These are phyloP conservation scores for Plasmodium gonderi DNA, from an alignment of 169 alveolate genomes.

Conservation along the genomic window DNA sequence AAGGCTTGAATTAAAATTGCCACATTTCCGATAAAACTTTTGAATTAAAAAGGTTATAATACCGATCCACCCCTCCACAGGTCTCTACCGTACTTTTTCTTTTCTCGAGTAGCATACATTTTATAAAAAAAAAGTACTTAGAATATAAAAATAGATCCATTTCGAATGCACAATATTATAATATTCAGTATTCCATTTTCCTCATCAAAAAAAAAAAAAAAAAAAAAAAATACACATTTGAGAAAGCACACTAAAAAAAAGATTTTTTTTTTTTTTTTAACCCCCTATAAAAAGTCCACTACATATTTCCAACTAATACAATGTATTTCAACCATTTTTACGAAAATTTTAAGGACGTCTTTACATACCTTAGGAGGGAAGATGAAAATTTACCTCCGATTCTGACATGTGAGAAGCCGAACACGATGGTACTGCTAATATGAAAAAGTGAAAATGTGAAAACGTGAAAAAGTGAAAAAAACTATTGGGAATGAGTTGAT, in stretches of 20 bases:
- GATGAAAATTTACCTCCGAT: conserved; percentile 13
- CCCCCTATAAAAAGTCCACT: neutral
- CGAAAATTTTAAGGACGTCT: conserved; percentile 55
- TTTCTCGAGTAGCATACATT: no score
- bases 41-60: neutral
- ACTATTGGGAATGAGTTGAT: neutral
- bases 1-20: neutral
- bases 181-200: no score
- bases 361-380: conserved; percentile 42
- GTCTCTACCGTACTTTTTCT: neutral
- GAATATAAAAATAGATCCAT: no score
- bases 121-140: no score
- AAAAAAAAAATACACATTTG: neutral
- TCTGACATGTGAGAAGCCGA: conserved; percentile 38
- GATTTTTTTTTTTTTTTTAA: neutral
- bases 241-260: neutral
- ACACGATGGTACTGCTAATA: conserved; percentile 21
- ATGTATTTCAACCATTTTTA: conserved; percentile 49
- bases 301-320: neutral
- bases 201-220: no score
- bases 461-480: neutral
- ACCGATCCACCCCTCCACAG: neutral
- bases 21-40: neutral
- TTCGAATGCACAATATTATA: no score
- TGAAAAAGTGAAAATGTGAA: neutral